A percentile compares a stretch with the other conserved stretches of the same genome.
phyloP scores from a whole-genome alignment of 2,329 filamentous ascomycete species.

The Thielaviopsis ethacetica region DNA sequence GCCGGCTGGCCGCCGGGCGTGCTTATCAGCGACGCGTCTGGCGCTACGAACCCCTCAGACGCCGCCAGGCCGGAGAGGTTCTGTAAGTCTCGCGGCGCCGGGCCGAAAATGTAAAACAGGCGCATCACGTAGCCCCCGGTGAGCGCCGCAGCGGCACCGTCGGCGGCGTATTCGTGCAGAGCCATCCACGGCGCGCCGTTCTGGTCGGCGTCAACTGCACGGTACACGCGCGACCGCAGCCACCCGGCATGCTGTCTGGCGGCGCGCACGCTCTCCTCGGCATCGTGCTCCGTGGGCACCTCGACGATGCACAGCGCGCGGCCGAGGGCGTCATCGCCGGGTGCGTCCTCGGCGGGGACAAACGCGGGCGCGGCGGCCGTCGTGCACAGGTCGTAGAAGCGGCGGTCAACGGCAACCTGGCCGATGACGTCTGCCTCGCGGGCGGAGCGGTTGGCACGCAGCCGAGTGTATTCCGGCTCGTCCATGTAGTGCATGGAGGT shows the following conservation, averaged over 20 bases:
- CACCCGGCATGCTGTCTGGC: conserved; percentile 41
- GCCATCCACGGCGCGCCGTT: conserved; percentile 39
- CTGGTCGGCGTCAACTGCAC: conserved; percentile 44
- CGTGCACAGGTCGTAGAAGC: conserved; percentile 51
- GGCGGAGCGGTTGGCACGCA: conserved; percentile 40
- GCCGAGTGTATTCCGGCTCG: conserved; percentile 49
- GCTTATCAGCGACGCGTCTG: conserved; percentile 24
- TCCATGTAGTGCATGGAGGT: conserved; percentile 55
- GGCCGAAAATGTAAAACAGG: conserved; percentile 67
- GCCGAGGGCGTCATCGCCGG: conserved; percentile 40
- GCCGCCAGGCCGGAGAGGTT: conserved; percentile 35
- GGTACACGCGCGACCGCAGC: conserved; percentile 56
- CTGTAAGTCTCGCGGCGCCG: conserved; percentile 51
- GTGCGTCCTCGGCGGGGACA: conserved; percentile 39
- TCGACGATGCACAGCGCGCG: conserved; percentile 47
- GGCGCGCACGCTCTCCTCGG: conserved; percentile 51
- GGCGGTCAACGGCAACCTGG: conserved; percentile 48
- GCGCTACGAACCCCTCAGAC: conserved; percentile 31
- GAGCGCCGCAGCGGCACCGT: conserved; percentile 42
- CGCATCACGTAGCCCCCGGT: conserved; percentile 46
- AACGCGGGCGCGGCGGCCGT: conserved; percentile 40
- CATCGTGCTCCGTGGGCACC: conserved; percentile 33
- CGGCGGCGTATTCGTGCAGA: conserved; percentile 57
- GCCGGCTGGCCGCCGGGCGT: conserved; percentile 34
- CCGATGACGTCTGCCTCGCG: conserved; percentile 38